Evolutionary conservation across 2,329 filamentous ascomycete genomes (phyloP), one percentile per base, ranked within the genome.

Genomic region (Fonsecaea monophora): DNA sequence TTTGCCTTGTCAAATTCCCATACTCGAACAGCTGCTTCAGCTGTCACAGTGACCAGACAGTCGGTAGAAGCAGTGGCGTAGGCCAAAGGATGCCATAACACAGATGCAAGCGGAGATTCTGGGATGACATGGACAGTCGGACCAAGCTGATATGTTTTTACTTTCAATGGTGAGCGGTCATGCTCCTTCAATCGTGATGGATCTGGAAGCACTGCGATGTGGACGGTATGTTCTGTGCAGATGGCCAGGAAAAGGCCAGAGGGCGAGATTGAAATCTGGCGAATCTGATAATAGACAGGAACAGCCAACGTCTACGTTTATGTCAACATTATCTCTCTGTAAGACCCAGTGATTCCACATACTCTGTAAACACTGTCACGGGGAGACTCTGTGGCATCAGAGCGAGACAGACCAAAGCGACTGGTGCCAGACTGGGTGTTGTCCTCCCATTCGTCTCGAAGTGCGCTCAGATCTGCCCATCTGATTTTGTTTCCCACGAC

Each of bases 81-180:
- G 1, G 94, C 94, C 0, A 98, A 83, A 0, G 95, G 95, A 79
- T 99, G 95, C 94, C 95, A 99, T 65, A 97, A 74, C 3, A 90
- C 91, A 1, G 92, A 92, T 25, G 89, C 89, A 64, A 99, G 84
- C 1, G 92, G 87, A 7, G 92, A 87, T 71, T 93, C 90, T 55
- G 94, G 92, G 58, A 94, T 90, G 57, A 97, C 92, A 78, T 98
- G 94, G 3, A 91, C 93, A 2, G 92, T 96, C 35, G 94, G 93
- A 1, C 94, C 94, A n/a, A 98, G 84, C 21, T 94, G 94, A 80
- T 92, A 96, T 61, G 92, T 92, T 78, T 92, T 96, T 35, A 94
- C 84, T 75, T 91, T 92, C 74, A 97, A 84, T 4, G 89, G 87
- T 9, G 86, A 84, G 55, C 80, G 82, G 74, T 94, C 92, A 54